phyloP scores from a whole-genome alignment of 2,329 filamentous ascomycete genomes.

The Aspergillus uvarum region DNA sequence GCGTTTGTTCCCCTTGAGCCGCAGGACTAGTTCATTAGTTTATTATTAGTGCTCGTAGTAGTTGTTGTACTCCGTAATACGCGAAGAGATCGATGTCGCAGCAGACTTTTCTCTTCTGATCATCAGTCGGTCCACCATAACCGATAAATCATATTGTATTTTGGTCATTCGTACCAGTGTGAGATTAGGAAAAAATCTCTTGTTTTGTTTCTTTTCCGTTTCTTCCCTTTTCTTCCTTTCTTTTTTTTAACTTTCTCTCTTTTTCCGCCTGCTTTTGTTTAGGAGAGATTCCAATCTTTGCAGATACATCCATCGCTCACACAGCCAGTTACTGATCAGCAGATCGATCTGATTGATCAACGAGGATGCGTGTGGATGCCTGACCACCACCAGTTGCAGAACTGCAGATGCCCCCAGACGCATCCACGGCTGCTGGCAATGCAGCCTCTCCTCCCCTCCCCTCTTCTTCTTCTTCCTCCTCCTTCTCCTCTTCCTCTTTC shows the following conservation, averaged over 20 bases:
- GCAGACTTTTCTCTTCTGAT: neutral
- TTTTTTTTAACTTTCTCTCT: neutral
- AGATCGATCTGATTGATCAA: constrained; percentile 12
- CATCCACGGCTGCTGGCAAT: constrained; percentile 18
- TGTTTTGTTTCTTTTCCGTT: neutral
- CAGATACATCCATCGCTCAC: neutral
- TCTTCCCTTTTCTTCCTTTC: neutral
- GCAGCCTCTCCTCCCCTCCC: constrained; percentile 1
- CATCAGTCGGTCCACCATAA: neutral
- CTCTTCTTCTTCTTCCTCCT: neutral
- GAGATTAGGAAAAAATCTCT: neutral
- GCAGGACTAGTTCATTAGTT: neutral
- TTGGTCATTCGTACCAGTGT: neutral
- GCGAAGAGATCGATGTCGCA: neutral
- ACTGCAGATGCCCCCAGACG: constrained; percentile 21
- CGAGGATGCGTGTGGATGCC: constrained; percentile 20
- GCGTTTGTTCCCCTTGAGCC: neutral
- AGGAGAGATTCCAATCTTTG: neutral
- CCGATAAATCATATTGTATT: neutral
- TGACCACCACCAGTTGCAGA: constrained; percentile 14
- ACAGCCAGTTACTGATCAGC: neutral
- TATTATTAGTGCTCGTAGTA: neutral
- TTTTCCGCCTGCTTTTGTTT: neutral
- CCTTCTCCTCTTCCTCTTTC: neutral
- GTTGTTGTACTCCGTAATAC: neutral